These are phyloP conservation scores for Pestalotiopsis sp. DNA, from an alignment of 2,329 filamentous ascomycete genomes.

Conservation along the genomic window DNA sequence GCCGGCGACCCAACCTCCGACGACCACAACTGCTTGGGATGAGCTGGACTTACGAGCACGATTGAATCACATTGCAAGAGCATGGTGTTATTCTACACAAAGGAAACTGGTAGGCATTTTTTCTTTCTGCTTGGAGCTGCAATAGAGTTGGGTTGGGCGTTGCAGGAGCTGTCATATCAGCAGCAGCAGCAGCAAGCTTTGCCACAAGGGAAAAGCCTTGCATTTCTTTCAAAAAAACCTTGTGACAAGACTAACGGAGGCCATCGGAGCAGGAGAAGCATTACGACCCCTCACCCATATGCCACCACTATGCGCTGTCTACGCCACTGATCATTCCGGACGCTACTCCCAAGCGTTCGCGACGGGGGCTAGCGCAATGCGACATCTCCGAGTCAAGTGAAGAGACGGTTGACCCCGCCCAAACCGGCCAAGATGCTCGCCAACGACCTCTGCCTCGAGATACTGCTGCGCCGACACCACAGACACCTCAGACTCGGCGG, in stretches of 20 bases:
- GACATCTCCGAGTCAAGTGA: slow-evolving; percentile 21
- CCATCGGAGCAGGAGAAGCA: slow-evolving; percentile 23
- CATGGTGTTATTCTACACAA: slow-evolving; percentile 38
- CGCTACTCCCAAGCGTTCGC: slow-evolving; percentile 39
- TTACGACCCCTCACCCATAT: slow-evolving; percentile 17
- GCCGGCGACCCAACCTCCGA: slow-evolving; percentile 36
- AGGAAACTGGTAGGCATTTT: slow-evolving; percentile 33
- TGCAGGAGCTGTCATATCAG: neutral
- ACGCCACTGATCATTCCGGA: slow-evolving; percentile 33
- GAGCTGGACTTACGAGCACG: slow-evolving; percentile 36
- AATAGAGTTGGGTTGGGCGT: neutral
- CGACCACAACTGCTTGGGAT: slow-evolving; percentile 37
- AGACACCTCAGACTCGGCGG: slow-evolving; percentile 25
- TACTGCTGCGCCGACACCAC: slow-evolving; percentile 26
- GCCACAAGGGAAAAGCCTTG: neutral
- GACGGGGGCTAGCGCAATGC: slow-evolving; percentile 21
- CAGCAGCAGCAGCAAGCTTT: neutral
- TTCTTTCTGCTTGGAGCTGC: neutral
- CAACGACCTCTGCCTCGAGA: slow-evolving; percentile 30
- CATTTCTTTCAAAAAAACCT: slow-evolving; percentile 17
- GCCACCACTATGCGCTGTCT: slow-evolving; percentile 15
- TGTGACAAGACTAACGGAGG: slow-evolving; percentile 14
- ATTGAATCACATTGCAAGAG: slow-evolving; percentile 41
- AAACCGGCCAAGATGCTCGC: slow-evolving; percentile 25
- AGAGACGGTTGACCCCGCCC: slow-evolving; percentile 21